A percentile compares a stretch with the other conserved stretches of the same genome.
These are phyloP conservation scores for Neolecta irregularis DNA, from an alignment of 1,139 yeast genomes.

Conservation along the genomic window DNA sequence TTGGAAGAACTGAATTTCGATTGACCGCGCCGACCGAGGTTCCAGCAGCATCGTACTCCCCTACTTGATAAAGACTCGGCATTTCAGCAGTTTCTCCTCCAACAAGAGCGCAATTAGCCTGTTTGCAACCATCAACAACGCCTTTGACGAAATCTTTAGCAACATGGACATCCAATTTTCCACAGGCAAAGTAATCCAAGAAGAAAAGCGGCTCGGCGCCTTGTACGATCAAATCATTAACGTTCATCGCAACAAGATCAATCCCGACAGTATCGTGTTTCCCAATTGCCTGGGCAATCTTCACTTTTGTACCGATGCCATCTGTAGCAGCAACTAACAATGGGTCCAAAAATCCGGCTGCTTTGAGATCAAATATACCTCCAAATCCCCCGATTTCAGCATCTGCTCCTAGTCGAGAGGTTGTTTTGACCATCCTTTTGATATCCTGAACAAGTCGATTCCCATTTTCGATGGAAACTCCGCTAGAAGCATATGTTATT, in stretches of 20 bases:
- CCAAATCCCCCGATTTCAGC: constrained; percentile 99
- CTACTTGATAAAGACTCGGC: constrained; percentile 96
- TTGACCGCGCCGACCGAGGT: constrained; percentile 98
- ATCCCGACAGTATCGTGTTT: constrained; percentile 94
- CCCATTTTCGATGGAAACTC: constrained; percentile 95
- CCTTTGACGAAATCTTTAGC: constrained; percentile 88
- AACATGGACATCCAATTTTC: constrained; percentile 65
- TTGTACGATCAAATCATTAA: constrained; percentile 90
- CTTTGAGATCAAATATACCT: constrained; percentile 78
- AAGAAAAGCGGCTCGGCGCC: constrained; percentile 97
- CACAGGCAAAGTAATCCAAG: constrained; percentile 92
- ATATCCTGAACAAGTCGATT: constrained; percentile 78
- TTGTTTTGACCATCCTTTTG: constrained; percentile 82
- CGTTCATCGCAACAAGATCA: constrained; percentile 97
- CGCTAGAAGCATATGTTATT: constrained; percentile 81
- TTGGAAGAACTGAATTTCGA: constrained; percentile 61
- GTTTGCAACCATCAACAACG: constrained; percentile 90
- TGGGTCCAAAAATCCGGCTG: constrained; percentile 72
- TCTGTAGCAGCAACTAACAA: constrained; percentile 93
- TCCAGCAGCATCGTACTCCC: constrained; percentile 96
- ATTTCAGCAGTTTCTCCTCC: constrained; percentile 99
- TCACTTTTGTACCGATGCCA: constrained; percentile 95
- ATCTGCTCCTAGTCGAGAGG: constrained; percentile 91
- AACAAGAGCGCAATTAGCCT: constrained; percentile 92
- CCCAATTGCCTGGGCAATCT: constrained; percentile 79